Evolutionary conservation across 225 moss, liverwort and hornwort species (phyloP).

Genomic region (Asterella californica): DNA sequence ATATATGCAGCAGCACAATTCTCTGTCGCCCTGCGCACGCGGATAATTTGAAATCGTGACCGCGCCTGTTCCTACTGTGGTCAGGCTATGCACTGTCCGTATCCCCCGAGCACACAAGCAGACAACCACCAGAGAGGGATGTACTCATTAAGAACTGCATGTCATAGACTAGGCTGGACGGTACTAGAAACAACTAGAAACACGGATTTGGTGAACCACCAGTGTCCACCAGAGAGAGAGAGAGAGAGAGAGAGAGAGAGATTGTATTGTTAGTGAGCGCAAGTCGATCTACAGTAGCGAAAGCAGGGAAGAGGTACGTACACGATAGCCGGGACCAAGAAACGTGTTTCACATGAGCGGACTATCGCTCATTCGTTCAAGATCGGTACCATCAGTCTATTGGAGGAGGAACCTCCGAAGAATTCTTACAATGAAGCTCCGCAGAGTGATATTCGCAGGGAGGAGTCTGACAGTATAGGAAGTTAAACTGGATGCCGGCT

Average conservation of each 20-base stretch:
- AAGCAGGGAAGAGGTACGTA: neutral
- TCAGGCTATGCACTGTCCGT: neutral
- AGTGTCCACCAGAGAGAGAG: no score
- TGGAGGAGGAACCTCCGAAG: no score
- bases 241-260: neutral
- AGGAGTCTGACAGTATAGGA: neutral
- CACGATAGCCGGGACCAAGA: neutral
- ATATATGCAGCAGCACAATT: neutral
- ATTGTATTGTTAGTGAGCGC: neutral
- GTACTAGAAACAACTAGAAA: no score
- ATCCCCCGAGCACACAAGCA: neutral
- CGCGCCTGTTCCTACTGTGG: neutral
- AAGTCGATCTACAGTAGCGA: neutral
- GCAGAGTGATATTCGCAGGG: no score
- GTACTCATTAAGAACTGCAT: no score
- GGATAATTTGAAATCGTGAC: no score
- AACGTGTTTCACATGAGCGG: neutral
- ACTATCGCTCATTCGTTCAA: neutral
- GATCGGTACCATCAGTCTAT: neutral
- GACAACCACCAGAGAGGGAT: no score
- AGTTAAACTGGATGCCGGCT: neutral
- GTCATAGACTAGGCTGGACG: no score
- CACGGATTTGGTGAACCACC: no score
- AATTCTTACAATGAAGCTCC: no score
- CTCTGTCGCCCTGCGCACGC: neutral